Conservation (phyloP, 148 eudicot genomes). For the Fagopyrum tataricum region DNA sequence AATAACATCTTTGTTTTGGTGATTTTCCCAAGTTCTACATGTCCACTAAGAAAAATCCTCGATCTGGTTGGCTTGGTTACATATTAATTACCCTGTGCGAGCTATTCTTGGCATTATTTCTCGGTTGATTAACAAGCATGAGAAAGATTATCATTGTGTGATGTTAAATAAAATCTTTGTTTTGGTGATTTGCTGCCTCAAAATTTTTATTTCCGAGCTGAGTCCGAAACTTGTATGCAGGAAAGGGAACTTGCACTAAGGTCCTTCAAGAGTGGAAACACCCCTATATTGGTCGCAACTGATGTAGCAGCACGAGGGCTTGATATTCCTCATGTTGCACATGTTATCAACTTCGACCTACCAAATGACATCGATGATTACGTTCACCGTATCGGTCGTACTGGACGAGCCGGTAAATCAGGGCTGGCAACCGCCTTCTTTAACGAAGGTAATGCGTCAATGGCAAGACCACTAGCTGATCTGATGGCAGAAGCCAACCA, state of each 20-base stretch:
- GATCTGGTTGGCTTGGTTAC: background rate
- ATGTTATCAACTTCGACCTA: conserved; percentile 81
- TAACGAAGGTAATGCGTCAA: conserved; percentile 46
- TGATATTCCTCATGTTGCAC: conserved; percentile 78
- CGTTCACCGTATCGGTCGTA: conserved; percentile 86
- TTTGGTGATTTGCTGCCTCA: background rate
- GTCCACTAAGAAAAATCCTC: background rate
- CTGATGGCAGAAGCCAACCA: conserved; percentile 84
- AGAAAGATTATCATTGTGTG: background rate
- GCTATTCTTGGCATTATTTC: background rate
- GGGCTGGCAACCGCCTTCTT: conserved; percentile 92
- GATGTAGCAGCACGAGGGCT: conserved; percentile 94
- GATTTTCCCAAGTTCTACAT: background rate
- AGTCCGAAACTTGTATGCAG: conserved; percentile 26
- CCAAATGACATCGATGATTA: conserved; percentile 91
- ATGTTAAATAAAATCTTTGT: too few species aligned
- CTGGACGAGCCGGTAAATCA: conserved; percentile 87
- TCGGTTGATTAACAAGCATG: background rate
- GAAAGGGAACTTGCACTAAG: conserved; percentile 80
- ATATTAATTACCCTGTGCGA: background rate
- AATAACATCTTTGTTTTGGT: background rate
- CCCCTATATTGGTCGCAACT: conserved; percentile 82
- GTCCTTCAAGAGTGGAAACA: conserved; percentile 63
- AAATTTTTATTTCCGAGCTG: background rate
- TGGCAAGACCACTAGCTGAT: conserved; percentile 57